Base-by-base conservation (phyloP, 441 rosid genomes). In the Erodium chrysanthum region DNA sequence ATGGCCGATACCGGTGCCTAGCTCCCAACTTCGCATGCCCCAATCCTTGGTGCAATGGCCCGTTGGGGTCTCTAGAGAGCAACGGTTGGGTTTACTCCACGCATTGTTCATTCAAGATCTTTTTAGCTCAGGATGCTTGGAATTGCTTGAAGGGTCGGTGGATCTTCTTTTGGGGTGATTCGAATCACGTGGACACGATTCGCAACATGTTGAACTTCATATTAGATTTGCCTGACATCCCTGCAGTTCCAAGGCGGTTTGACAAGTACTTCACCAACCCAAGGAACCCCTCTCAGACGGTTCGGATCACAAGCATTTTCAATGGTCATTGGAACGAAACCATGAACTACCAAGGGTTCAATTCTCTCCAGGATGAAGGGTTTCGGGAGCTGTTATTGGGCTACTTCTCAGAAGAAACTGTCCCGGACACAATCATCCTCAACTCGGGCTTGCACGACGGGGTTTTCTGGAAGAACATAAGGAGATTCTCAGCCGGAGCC, bases 111-210 rank as follows among this genome's bases (percentile, higher is more conserved):
- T 94, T 84, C 44, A 81, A 73, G 80, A 65, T 91, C 23, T 94
- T 85, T 70, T 56, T 84, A 0, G 81, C 78, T 3, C 86, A 77
- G 59, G 40, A 84, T 3, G 96, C 92, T 37, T 94, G 96, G 99
- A 77, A 81, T 70, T 94, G 99, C 62, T 77, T 94, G 73, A 85
- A 84, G 70, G 67, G 60, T 73, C 71, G 90, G 56, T 94, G 99
- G 99, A 79, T 94, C 69, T 94, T 94, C 91, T 94, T 94, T 72
- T 91, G 97, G 99, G 99, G 99, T 0, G 99, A 94, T 71, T 91
- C 99, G 0, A 94, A 94, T 78, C 99, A 94, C n/a, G 99, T 94
- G 0, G 99, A 94, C 69, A 84, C 99, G 0, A 89, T 94, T 7
- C 80, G 97, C 69, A 94, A 94, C 83, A 79, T 85, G 84, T 80